Percentiles rank a stretch among this genome's conserved stretches.
phyloP scores from a whole-genome alignment of 176 grass and related monocot genomes.

The Bromus sterilis region DNA sequence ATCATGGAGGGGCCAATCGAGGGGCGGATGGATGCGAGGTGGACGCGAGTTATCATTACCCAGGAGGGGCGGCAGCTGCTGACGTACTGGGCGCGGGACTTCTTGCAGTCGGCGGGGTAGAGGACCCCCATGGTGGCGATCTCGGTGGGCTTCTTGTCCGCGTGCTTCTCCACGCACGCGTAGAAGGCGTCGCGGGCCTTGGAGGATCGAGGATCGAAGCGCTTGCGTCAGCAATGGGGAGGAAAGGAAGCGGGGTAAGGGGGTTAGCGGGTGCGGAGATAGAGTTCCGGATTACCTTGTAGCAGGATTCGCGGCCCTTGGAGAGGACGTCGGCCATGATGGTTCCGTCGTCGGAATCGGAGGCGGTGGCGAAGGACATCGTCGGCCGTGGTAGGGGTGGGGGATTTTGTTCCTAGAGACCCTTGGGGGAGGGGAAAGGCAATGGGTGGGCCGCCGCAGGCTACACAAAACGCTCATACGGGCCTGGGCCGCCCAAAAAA shows the following conservation, averaged over 20 bases:
- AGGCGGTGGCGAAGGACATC: slow-evolving; percentile 9
- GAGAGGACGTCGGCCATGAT: slow-evolving; percentile 81
- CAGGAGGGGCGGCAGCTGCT: slow-evolving; percentile 69
- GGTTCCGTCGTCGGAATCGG: not conserved
- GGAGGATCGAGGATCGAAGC: not conserved
- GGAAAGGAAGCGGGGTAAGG: not conserved
- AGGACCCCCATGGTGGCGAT: slow-evolving; percentile 79
- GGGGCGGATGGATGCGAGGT: not conserved
- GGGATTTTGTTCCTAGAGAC: slow-evolving; percentile 19
- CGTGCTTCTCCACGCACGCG: slow-evolving; percentile 76
- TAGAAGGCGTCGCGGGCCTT: slow-evolving; percentile 87
- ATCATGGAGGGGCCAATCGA: not conserved
- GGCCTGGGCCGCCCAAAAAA: too few relatives aligned
- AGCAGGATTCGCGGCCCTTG: slow-evolving; percentile 66
- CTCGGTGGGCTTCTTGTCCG: slow-evolving; percentile 81
- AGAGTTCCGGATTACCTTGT: slow-evolving; percentile 44
- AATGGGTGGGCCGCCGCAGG: not conserved
- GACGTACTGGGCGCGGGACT: slow-evolving; percentile 61
- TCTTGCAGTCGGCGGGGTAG: slow-evolving; percentile 70
- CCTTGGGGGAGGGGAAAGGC: slow-evolving; percentile 13
- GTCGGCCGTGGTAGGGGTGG: not conserved
- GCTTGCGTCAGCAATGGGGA: not conserved
- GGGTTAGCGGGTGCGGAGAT: too few relatives aligned
- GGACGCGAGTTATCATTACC: slow-evolving; percentile 26
- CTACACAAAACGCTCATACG: too few relatives aligned